Evolutionary conservation across 345 rosid genomes (phyloP).

Genomic region (sweet orange (Citrus sinensis)): DVS_A1.0 CM039169.1:495501-496000

Average conservation of each 20-base stretch:
- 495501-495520: not conserved
- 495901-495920: constrained; percentile 97
- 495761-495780: not conserved
- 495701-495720: constrained; percentile 99
- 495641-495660: constrained; percentile 78
- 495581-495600: constrained; percentile 45
- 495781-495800: not conserved
- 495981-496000: constrained; percentile 87
- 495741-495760: constrained; percentile 86
- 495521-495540: not conserved
- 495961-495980: constrained; percentile 99
- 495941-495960: constrained; percentile 96
- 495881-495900: constrained; percentile 95
- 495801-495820: not conserved
- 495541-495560: not conserved
- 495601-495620: constrained; percentile 71
- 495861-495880: constrained; percentile 78
- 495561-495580: not conserved
- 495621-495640: constrained; percentile 99
- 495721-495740: constrained; percentile 87
- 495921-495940: constrained; percentile 86
- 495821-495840: constrained; percentile 43
- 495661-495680: constrained; percentile 62
- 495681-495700: constrained; percentile 76
- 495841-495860: constrained; percentile 85